A percentile compares a stretch with the other conserved stretches of the same genome.
phyloP scores from a whole-genome alignment of 495 filamentous ascomycete species.

The Parmelia sp. region DNA sequence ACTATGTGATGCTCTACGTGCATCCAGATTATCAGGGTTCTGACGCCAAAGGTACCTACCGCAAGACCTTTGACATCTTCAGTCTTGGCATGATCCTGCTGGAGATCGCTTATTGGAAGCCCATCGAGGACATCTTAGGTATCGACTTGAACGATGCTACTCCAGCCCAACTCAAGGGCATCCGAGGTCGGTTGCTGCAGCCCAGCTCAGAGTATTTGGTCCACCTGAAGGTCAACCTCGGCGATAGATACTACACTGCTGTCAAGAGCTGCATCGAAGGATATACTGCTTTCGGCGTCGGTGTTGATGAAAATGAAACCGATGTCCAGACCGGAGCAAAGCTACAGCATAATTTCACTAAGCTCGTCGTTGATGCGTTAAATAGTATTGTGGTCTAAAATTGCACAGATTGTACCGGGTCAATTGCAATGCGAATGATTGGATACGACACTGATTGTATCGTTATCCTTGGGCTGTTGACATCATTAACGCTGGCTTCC shows the following conservation, averaged over 20 bases:
- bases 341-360: conserved; percentile 32
- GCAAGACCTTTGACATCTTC: conserved; percentile 31
- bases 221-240: conserved; percentile 27
- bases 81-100: conserved; percentile 30
- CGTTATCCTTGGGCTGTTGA: no score
- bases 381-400: no score
- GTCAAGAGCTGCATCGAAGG: conserved; percentile 33
- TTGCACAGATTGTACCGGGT: no score
- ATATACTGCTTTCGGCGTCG: conserved; percentile 29
- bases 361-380: conserved; percentile 33
- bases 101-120: conserved; percentile 29
- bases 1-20: conserved; percentile 29
- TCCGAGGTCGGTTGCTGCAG: conserved; percentile 17
- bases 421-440: no score
- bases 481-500: no score
- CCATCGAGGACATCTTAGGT: conserved; percentile 28
- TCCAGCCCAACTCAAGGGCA: conserved; percentile 20
- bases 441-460: no score
- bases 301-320: conserved; percentile 23
- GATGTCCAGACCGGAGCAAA: conserved; percentile 27
- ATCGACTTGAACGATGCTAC: conserved; percentile 20
- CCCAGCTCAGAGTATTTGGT: conserved; percentile 25
- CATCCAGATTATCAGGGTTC: conserved; percentile 27
- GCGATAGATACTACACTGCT: conserved; percentile 29
- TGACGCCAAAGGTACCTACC: conserved; percentile 22